A percentile compares a stretch with the other conserved stretches of the same genome.
Evolutionary conservation across 441 rosid species (phyloP).

Genomic region (Manihot esculenta): DNA sequence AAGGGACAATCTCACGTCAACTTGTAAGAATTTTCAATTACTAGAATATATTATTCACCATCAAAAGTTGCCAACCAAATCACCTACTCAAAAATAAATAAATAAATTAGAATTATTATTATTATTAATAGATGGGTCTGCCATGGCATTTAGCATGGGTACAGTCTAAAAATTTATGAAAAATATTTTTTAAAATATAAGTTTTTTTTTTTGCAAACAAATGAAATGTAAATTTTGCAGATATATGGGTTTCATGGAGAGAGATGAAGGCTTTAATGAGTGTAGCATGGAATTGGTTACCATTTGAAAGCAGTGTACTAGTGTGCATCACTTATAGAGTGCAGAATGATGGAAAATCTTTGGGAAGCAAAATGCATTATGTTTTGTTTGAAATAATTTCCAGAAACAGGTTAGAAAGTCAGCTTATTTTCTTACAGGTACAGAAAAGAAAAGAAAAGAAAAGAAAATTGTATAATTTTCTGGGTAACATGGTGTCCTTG

Average conservation of each 20-base stretch:
- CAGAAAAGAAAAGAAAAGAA: too few species aligned
- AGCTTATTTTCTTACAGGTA: neutral
- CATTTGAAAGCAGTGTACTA: neutral
- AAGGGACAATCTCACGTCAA: constrained; percentile 27
- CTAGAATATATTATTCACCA: neutral
- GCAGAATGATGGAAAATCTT: neutral
- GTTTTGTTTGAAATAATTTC: constrained; percentile 1
- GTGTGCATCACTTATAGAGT: neutral
- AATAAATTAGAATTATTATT: neutral
- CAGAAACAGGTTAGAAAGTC: neutral
- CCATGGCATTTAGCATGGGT: too few species aligned
- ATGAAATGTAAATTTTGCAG: too few species aligned
- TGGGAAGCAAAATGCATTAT: constrained; percentile 2
- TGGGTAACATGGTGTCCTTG: neutral
- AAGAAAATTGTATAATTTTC: neutral
- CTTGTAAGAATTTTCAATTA: neutral
- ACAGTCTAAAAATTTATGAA: too few species aligned
- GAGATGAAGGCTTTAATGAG: neutral
- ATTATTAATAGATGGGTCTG: neutral
- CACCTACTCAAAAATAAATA: constrained; percentile 4
- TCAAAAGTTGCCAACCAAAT: neutral
- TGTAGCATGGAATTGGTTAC: constrained; percentile 4
- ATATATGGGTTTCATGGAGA: too few species aligned
- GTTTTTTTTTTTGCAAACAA: too few species aligned
- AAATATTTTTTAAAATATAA: too few species aligned